phyloP scores from a whole-genome alignment of 805 yeast species.

The Groenewaldozyma salmanticensis region DNA sequence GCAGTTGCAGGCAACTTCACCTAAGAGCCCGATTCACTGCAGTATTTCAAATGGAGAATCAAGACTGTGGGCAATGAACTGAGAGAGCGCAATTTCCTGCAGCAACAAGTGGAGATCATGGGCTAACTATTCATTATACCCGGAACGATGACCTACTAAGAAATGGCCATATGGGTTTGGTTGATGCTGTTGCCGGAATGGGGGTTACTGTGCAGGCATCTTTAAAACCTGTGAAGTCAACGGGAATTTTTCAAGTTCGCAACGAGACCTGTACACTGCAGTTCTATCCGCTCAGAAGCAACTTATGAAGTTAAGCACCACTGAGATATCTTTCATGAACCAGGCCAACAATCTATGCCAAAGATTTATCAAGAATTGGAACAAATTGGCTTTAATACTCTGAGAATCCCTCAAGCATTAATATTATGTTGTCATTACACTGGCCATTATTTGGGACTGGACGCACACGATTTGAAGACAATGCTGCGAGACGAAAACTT shows the following conservation, averaged over 20 bases:
- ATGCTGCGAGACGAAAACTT: slow-evolving; percentile 45
- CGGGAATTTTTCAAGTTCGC: slow-evolving; percentile 66
- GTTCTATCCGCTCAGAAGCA: slow-evolving; percentile 73
- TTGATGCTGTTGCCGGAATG: slow-evolving; percentile 91
- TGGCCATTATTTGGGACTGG: slow-evolving; percentile 92
- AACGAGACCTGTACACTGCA: slow-evolving; percentile 78
- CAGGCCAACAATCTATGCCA: slow-evolving; percentile 61
- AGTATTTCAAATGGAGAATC: slow-evolving; percentile 75
- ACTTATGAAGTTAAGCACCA: slow-evolving; percentile 62
- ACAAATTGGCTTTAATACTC: slow-evolving; percentile 49
- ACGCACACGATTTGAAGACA: slow-evolving; percentile 38
- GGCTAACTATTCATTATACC: slow-evolving; percentile 87
- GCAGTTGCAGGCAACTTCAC: slow-evolving; percentile 56
- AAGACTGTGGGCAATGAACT: slow-evolving; percentile 76
- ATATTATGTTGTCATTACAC: slow-evolving; percentile 83
- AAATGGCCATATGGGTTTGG: slow-evolving; percentile 73
- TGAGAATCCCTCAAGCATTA: slow-evolving; percentile 19
- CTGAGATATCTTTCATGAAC: slow-evolving; percentile 49
- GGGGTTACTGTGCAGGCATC: slow-evolving; percentile 93
- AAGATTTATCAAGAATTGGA: slow-evolving; percentile 51
- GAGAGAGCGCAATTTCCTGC: slow-evolving; percentile 93
- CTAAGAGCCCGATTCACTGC: slow-evolving; percentile 69
- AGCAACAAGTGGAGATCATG: slow-evolving; percentile 87
- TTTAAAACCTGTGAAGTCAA: slow-evolving; percentile 89
- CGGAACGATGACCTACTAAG: slow-evolving; percentile 76